phyloP scores from a whole-genome alignment of 805 yeast genomes.

The Candida easanensis region DNA sequence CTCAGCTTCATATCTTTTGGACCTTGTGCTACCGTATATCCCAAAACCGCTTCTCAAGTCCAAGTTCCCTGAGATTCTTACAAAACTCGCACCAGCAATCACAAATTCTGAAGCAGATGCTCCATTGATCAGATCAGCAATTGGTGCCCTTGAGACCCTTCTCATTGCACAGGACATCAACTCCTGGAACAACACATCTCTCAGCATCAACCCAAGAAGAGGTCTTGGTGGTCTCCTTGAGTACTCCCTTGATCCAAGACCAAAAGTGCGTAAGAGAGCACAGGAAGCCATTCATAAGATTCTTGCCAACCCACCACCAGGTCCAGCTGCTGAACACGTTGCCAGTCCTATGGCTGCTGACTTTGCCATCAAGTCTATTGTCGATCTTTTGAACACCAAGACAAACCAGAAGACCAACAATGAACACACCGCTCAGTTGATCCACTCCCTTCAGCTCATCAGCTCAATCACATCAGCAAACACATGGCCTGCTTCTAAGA shows the following conservation, averaged over 20 bases:
- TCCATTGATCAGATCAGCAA: slow-evolving; percentile 74
- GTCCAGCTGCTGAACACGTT: slow-evolving; percentile 76
- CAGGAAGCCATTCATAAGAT: slow-evolving; percentile 77
- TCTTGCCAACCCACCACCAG: slow-evolving; percentile 63
- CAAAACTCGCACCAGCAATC: slow-evolving; percentile 78
- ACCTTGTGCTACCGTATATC: slow-evolving; percentile 70
- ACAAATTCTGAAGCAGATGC: slow-evolving; percentile 70
- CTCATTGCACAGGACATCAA: slow-evolving; percentile 75
- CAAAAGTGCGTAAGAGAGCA: slow-evolving; percentile 94
- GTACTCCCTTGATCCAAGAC: slow-evolving; percentile 81
- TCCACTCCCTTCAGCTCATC: slow-evolving; percentile 78
- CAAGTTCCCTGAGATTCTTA: slow-evolving; percentile 73
- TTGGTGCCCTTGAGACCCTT: slow-evolving; percentile 81
- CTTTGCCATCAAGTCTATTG: slow-evolving; percentile 56
- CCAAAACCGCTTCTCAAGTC: slow-evolving; percentile 67
- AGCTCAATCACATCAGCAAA: slow-evolving; percentile 65
- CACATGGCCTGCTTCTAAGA: slow-evolving; percentile 76
- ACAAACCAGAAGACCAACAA: slow-evolving; percentile 38
- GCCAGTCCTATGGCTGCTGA: slow-evolving; percentile 72
- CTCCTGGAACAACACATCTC: slow-evolving; percentile 64
- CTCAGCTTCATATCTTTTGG: slow-evolving; percentile 76
- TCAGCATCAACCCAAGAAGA: slow-evolving; percentile 64
- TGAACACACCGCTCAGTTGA: slow-evolving; percentile 54
- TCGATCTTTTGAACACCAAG: slow-evolving; percentile 38
- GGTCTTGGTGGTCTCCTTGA: slow-evolving; percentile 77